Evolutionary conservation across 345 rosid genomes (phyloP), one percentile per base, ranked within the genome.

Genomic region (Gossypium anomalum): DNA sequence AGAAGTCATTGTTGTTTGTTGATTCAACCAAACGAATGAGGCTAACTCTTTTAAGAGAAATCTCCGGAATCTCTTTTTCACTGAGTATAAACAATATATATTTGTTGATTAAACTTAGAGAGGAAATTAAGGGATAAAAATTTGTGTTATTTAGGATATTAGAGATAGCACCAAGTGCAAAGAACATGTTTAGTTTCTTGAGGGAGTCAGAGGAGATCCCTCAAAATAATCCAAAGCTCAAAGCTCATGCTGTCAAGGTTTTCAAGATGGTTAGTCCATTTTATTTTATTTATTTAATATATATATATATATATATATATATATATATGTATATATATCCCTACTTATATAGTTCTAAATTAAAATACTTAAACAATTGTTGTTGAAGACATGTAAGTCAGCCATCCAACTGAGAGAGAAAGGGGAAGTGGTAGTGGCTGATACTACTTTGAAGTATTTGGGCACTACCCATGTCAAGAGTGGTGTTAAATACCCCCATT

Each of bases 161-260:
- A 23, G 97, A 89, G 89, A 88, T 89, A 38, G 92, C 93, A 27
- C 93, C 90, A 17, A 79, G 85, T 20, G 90, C 85, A 15, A 91
- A 83, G 80, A 64, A 66, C 63, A 47, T 89, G 87, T 86, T 91
- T 80, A 79, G 87, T 38, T 89, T 91, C 63, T 75, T 91, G 38
- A 86, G 81, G 78, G 92, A 86, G 70, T 80, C 92, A 3, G 83
- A 84, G 68, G 87, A 84, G 79, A 69, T 86, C 20, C 85, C 88
- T 22, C 86, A 79, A 47, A 85, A 91, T 62, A 88, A 88, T 74
- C 89, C 92, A 7, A 86, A 84, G 78, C 91, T 91, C 81, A 89
- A 89, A 76, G 84, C 92, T 59, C 92, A 91, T 75, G 97, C 97
- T 73, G 74, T 81, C 67, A 91, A 86, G 76, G 89, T 88, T 71